Percentiles rank a stretch among this genome's conserved stretches.
Conservation (phyloP, 805 yeast genomes). For the Saccharomyces paradoxus region DNA sequence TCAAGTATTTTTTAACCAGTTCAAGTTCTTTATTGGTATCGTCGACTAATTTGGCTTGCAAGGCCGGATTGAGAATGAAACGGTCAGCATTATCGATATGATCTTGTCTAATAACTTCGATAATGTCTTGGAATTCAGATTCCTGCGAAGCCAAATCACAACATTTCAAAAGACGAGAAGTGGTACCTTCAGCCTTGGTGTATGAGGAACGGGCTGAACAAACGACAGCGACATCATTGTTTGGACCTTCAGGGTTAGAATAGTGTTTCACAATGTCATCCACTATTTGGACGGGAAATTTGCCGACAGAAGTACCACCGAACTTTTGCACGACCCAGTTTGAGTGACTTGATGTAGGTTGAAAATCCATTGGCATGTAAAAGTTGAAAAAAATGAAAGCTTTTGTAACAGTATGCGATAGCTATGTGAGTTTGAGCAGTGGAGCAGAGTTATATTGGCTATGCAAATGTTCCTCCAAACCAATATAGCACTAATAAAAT, state of each 20-base stretch:
- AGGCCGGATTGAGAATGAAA: slow-evolving; percentile 37
- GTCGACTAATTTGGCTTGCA: slow-evolving; percentile 46
- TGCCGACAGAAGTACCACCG: slow-evolving; percentile 97
- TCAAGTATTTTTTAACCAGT: slow-evolving; percentile 58
- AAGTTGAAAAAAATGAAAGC: background rate
- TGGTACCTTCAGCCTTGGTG: slow-evolving; percentile 91
- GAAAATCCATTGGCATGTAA: background rate
- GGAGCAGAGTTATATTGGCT: background rate
- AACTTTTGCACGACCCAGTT: slow-evolving; percentile 86
- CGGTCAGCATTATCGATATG: slow-evolving; percentile 66
- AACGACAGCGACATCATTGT: slow-evolving; percentile 76
- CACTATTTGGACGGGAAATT: slow-evolving; percentile 79
- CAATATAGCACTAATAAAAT: background rate
- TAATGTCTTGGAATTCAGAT: slow-evolving; percentile 47
- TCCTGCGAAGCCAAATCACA: slow-evolving; percentile 67
- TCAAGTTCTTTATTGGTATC: slow-evolving; percentile 61
- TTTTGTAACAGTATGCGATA: background rate
- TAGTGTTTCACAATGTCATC: slow-evolving; percentile 73
- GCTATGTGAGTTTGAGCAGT: background rate
- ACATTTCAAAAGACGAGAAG: slow-evolving; percentile 75
- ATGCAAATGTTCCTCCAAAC: background rate
- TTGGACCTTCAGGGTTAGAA: slow-evolving; percentile 27
- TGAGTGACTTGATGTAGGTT: slow-evolving; percentile 3
- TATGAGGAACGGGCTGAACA: slow-evolving; percentile 91
- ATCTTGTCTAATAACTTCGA: slow-evolving; percentile 66